Evolutionary conservation across 306 rosid species (phyloP), one percentile per base, ranked within the genome.

Genomic region (Cicer bijugum): DNA sequence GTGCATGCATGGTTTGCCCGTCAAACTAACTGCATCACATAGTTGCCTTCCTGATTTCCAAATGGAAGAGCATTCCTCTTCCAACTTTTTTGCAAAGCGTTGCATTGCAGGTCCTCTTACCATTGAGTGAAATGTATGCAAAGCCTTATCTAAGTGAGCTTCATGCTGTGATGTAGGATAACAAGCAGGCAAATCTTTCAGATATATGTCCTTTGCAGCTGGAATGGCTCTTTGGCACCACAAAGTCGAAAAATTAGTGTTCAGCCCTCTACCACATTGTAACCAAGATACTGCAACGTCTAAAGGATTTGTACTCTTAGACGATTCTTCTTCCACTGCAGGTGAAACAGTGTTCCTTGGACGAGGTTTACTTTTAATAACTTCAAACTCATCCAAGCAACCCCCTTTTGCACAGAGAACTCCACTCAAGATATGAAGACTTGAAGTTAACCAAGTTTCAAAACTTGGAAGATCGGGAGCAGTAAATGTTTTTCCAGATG

Each of bases 11-110:
- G 97, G 97, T 77, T 89, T 91, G 19, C 98, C 92, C 0, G 97
- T 93, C 88, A 93, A 86, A 88, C 98, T 93, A 80, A 93, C 68
- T 50, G 91, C 98, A 78, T 91, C 97, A 78, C 96, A 93, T 43
- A 93, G 81, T 51, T 91, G 97, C 89, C 98, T 89, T 72, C 91
- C 94, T 71, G 96, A 85, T 78, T 84, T 87, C 98, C 97, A 93
- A 50, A 93, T 89, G 80, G 76, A 81, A 66, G 84, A 86, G 76
- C 98, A 93, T 79, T 91, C 96, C 77, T 86, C 96, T 85, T 89
- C 90, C 86, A 93, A 86, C 65, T 56, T 85, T 75, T 84, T 89
- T 17, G 92, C 87, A 78, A 88, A 93, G 47, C 3, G 76, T 67
- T 85, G 87, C 68, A 89, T 91, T 20, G 91, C 89, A 53, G 90